A percentile compares a stretch with the other conserved stretches of the same genome.
Evolutionary conservation across 768 basidiomycete species (phyloP).

Genomic region (Suillus cothurnatus): DNA sequence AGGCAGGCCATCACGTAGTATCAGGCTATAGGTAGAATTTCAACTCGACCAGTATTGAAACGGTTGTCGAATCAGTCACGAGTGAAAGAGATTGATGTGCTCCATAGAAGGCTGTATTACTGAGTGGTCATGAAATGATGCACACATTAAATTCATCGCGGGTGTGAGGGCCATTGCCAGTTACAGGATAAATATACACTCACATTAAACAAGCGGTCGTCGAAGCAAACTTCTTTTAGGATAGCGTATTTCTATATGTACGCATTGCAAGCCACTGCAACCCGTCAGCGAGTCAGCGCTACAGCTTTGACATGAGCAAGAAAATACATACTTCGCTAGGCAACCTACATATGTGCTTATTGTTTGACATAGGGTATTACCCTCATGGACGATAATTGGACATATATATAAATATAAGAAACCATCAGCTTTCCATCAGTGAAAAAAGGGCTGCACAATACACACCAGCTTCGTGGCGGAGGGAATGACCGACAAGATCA

Average conservation of each 20-base stretch:
- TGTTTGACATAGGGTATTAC: no score
- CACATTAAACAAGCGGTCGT: neutral
- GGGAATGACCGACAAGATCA: neutral
- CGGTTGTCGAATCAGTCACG: neutral
- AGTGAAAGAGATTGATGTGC: neutral
- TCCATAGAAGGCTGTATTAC: neutral
- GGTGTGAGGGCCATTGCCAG: neutral
- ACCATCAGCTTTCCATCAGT: neutral
- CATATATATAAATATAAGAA: no score
- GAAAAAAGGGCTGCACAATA: neutral
- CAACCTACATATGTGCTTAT: no score
- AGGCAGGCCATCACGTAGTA: neutral
- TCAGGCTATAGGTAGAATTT: neutral
- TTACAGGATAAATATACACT: neutral
- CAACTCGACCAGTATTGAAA: neutral
- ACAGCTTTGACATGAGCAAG: no score
- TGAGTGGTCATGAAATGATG: neutral
- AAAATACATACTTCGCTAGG: no score
- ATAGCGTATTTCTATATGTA: neutral
- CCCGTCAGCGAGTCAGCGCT: no score
- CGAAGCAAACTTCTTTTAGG: neutral
- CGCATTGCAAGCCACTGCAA: neutral
- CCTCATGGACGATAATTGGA: no score
- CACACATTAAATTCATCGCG: neutral
- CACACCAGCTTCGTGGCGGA: neutral